phyloP scores from a whole-genome alignment of 495 filamentous ascomycete genomes.

The Pseudomonodictys pantanalensis region DNA sequence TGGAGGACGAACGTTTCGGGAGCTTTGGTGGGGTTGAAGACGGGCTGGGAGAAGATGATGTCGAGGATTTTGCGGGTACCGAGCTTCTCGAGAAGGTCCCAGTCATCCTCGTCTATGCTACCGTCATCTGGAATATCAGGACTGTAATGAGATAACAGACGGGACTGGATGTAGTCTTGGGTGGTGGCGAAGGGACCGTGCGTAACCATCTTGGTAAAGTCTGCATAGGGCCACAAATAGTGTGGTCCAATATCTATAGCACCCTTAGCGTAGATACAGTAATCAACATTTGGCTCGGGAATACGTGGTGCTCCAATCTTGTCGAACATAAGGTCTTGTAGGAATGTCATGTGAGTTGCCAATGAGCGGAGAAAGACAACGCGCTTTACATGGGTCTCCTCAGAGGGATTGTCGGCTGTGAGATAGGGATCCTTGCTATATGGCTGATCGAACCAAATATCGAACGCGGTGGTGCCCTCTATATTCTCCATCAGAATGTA shows the following conservation, averaged over 20 bases:
- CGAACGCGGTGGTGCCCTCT: constrained; percentile 2
- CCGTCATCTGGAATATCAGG: neutral
- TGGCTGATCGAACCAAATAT: constrained; percentile 34
- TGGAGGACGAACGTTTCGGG: constrained; percentile 8
- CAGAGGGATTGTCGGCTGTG: neutral
- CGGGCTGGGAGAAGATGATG: neutral
- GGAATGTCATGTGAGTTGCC: neutral
- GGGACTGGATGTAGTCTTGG: neutral
- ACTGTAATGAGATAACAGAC: neutral
- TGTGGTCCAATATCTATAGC: neutral
- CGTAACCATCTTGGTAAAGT: neutral
- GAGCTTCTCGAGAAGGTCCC: neutral
- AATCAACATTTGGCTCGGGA: neutral
- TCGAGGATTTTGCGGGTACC: neutral
- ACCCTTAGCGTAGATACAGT: neutral
- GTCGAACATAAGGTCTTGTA: neutral
- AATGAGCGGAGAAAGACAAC: neutral
- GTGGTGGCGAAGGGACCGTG: neutral
- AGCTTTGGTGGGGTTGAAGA: neutral
- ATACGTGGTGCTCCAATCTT: neutral
- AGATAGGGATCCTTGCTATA: neutral
- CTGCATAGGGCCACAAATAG: neutral
- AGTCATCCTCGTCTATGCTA: neutral
- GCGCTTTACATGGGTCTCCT: neutral
- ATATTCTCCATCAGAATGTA: constrained; percentile 23